phyloP scores from a whole-genome alignment of 2,329 filamentous ascomycete genomes.

The Neocatenulostroma microsporum region DNA sequence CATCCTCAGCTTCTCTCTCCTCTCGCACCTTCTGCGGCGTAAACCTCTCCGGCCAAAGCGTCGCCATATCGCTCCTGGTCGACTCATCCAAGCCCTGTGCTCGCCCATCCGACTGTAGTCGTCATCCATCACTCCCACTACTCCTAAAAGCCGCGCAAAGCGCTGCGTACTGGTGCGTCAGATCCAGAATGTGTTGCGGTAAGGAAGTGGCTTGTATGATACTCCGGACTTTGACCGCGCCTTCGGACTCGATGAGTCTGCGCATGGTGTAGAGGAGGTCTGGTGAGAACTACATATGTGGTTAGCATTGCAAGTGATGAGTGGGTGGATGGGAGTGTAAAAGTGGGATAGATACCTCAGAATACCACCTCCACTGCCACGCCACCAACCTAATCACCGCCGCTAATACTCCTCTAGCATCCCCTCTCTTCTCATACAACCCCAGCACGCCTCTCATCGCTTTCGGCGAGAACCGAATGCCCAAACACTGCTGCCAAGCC shows the following conservation, averaged over 20 bases:
- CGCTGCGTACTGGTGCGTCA: constrained; percentile 93
- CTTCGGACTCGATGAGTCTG: constrained; percentile 92
- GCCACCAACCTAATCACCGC: constrained; percentile 87
- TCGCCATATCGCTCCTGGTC: too few relatives aligned
- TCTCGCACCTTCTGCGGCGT: not conserved
- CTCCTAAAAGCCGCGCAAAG: constrained; percentile 92
- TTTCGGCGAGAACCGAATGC: constrained; percentile 85
- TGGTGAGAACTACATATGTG: constrained; percentile 67
- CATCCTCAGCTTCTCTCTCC: not conserved
- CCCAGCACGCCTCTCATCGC: constrained; percentile 78
- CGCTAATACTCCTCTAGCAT: constrained; percentile 71
- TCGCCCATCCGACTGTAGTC: too few relatives aligned
- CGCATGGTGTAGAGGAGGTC: constrained; percentile 80
- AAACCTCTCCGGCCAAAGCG: not conserved
- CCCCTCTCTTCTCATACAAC: constrained; percentile 67
- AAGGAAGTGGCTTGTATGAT: constrained; percentile 95
- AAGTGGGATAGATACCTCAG: constrained; percentile 70
- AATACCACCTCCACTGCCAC: constrained; percentile 99
- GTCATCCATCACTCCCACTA: constrained; percentile 76
- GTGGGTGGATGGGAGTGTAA: not conserved
- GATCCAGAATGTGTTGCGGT: constrained; percentile 82
- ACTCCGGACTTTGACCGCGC: constrained; percentile 91
- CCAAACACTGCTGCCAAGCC: constrained; percentile 81
- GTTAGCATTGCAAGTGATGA: constrained; percentile 4
- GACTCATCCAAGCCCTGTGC: too few relatives aligned